phyloP scores from a whole-genome alignment of 192 early-diverging fungal species.

The Gonapodya sp. region DNA sequence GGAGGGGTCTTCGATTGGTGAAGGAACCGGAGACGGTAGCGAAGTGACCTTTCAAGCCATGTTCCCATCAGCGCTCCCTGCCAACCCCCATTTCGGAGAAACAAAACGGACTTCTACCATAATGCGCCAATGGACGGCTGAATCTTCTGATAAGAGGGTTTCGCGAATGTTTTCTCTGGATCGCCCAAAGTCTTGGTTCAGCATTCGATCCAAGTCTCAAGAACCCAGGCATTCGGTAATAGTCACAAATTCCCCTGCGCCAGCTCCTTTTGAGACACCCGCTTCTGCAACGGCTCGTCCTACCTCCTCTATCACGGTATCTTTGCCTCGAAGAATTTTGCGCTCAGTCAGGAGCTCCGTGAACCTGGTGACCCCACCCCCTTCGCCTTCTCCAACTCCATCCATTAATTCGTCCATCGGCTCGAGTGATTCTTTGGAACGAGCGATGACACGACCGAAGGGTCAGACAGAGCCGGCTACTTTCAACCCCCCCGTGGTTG shows the following conservation, averaged over 20 bases:
- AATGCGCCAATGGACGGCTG: too few relatives aligned
- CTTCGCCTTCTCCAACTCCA: background rate
- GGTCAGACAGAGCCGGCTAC: too few relatives aligned
- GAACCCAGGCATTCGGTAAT: background rate
- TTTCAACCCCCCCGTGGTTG: too few relatives aligned
- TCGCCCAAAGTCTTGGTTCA: background rate
- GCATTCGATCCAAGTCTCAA: background rate
- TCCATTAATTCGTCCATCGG: background rate
- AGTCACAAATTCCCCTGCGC: too few relatives aligned
- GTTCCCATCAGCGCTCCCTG: background rate
- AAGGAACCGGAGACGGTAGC: background rate
- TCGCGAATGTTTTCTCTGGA: background rate
- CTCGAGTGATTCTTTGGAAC: background rate
- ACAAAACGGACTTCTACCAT: too few relatives aligned
- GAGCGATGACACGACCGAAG: too few relatives aligned
- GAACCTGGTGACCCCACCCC: background rate
- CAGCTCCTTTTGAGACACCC: background rate
- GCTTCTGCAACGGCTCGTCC: background rate
- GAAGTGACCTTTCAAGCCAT: background rate
- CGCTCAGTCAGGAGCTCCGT: background rate
- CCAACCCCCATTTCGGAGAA: too few relatives aligned
- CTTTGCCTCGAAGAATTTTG: background rate
- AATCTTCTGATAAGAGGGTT: background rate
- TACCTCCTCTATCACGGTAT: too few relatives aligned
- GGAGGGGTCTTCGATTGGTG: background rate